A percentile compares a stretch with the other conserved stretches of the same genome.
Conservation (phyloP, 192 early-diverging fungal species). For the Umbelopsis sp. region DNA sequence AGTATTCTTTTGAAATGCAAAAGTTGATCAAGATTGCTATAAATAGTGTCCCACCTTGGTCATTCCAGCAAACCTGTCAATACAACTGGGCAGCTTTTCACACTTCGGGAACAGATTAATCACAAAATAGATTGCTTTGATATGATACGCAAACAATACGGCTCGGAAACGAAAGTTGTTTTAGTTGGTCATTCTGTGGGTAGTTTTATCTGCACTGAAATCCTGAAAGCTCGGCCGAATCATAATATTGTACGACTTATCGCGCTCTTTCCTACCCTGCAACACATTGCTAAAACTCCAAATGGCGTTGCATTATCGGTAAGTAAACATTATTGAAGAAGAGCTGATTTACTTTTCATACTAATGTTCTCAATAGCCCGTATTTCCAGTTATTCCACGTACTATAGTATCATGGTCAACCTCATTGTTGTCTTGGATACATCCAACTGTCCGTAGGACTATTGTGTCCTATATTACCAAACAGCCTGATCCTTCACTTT, state of each 20-base stretch:
- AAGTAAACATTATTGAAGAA: neutral
- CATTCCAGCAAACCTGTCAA: slow-evolving; percentile 38
- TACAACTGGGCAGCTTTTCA: slow-evolving; percentile 30
- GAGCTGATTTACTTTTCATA: neutral
- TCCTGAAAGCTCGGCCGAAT: slow-evolving; percentile 61
- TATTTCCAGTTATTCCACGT: slow-evolving; percentile 26
- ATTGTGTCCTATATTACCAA: slow-evolving; percentile 38
- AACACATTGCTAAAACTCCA: slow-evolving; percentile 74
- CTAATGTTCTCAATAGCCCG: slow-evolving; percentile 7
- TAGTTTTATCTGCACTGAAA: slow-evolving; percentile 54
- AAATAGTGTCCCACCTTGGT: slow-evolving; percentile 59
- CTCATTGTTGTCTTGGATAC: slow-evolving; percentile 34
- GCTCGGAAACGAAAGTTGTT: slow-evolving; percentile 47
- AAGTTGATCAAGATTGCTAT: neutral
- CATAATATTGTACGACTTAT: slow-evolving; percentile 66
- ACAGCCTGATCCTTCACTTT: slow-evolving; percentile 46
- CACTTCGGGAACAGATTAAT: slow-evolving; percentile 63
- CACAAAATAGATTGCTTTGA: slow-evolving; percentile 71
- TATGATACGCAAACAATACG: slow-evolving; percentile 47
- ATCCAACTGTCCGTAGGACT: slow-evolving; percentile 40
- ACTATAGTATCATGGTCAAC: slow-evolving; percentile 24
- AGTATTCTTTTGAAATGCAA: neutral
- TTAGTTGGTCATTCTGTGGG: slow-evolving; percentile 73
- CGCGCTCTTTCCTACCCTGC: slow-evolving; percentile 80
- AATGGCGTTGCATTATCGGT: slow-evolving; percentile 67